A percentile compares a stretch with the other conserved stretches of the same genome.
phyloP scores from a whole-genome alignment of 2,329 filamentous ascomycete genomes.

The Coniella vitis region DNA sequence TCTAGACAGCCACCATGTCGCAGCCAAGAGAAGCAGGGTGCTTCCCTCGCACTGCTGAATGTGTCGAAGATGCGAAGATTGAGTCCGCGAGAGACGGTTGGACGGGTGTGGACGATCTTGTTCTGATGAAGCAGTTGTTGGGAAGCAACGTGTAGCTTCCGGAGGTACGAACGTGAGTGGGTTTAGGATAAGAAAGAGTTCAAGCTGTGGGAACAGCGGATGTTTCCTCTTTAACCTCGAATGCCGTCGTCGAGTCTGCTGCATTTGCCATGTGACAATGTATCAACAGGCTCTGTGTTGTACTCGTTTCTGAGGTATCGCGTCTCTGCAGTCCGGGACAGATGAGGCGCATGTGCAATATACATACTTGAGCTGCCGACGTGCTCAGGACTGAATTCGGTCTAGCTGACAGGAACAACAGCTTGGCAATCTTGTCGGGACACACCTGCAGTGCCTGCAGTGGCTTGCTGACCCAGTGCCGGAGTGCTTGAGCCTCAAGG shows the following conservation, averaged over 20 bases:
- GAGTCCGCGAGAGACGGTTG: neutral
- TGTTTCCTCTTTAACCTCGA: conserved; percentile 7
- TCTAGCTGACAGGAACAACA: neutral
- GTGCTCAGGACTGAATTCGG: neutral
- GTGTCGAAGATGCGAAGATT: conserved; percentile 4
- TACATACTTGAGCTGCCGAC: conserved; percentile 9
- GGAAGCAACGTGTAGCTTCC: neutral
- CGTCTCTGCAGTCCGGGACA: conserved; percentile 3
- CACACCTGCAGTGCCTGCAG: neutral
- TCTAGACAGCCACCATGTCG: neutral
- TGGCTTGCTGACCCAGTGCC: too few species aligned
- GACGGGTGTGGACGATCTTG: neutral
- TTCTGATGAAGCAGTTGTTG: neutral
- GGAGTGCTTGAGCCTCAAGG: too few species aligned
- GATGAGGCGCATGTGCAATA: conserved; percentile 9
- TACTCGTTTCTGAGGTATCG: conserved; percentile 8
- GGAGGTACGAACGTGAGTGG: neutral
- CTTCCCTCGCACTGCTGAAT: conserved; percentile 8
- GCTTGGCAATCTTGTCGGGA: neutral
- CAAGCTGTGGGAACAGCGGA: neutral
- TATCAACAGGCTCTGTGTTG: conserved; percentile 2
- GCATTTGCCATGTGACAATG: conserved; percentile 9
- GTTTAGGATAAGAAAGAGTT: neutral
- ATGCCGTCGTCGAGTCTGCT: neutral
- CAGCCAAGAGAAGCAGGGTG: conserved; percentile 13